These are phyloP conservation scores for Papiliotrema laurentii DNA, from an alignment of 1,284 basidiomycete species.

Conservation along the genomic window DNA sequence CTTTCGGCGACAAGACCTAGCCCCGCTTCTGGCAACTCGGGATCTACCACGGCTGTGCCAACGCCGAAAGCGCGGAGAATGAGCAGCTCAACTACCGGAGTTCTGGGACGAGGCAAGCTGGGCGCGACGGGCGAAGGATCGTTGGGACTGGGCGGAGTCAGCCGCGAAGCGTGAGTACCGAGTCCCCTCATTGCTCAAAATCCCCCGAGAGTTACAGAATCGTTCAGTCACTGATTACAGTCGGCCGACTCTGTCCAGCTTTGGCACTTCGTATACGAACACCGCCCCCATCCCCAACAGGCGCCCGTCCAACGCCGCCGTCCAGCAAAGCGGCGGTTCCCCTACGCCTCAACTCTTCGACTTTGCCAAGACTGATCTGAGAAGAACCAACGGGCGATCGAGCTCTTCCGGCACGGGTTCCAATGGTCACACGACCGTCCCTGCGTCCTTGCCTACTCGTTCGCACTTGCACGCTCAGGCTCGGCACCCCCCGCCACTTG, in stretches of 20 bases:
- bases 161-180: conserved; percentile 29
- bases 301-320: conserved; percentile 19
- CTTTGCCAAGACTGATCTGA: conserved; percentile 43
- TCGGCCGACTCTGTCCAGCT: conserved; percentile 17
- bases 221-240: conserved; percentile 4
- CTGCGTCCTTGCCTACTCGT: conserved; percentile 31
- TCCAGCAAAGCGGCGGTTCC: too few species aligned
- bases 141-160: conserved; percentile 16
- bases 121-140: conserved; percentile 29
- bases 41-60: conserved; percentile 2
- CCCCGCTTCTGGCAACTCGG: conserved; percentile 4
- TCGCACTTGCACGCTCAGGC: conserved; percentile 9
- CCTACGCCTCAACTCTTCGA: conserved; percentile 40
- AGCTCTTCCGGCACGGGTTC: too few species aligned
- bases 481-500: conserved; percentile 8
- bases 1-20: conserved; percentile 34
- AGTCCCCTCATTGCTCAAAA: too few species aligned
- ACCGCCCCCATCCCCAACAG: conserved; percentile 26
- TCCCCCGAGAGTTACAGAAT: background rate
- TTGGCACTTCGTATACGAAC: conserved; percentile 18
- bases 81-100: conserved; percentile 44
- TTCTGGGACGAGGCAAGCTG: conserved; percentile 40
- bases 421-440: conserved; percentile 10
- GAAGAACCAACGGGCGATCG: conserved; percentile 15
- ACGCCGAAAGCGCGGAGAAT: conserved; percentile 32